These are phyloP conservation scores for Debaryomyces sp. DNA, from an alignment of 1,139 yeast species.

Conservation along the genomic window DNA sequence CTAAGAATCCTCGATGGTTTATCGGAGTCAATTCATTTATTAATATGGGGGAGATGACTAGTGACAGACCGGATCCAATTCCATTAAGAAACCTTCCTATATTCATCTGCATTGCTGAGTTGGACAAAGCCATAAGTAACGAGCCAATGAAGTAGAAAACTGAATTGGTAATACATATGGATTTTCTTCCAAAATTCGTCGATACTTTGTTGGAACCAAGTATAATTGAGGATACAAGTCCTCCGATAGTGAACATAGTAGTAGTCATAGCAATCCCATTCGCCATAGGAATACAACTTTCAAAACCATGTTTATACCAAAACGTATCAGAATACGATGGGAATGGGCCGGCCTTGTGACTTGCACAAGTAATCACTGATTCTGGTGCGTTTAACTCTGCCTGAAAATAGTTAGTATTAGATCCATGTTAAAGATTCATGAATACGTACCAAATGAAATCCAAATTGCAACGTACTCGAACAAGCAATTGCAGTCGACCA, in stretches of 20 bases:
- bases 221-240: slow-evolving; percentile 33
- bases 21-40: slow-evolving; percentile 42
- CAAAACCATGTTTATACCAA: slow-evolving; percentile 28
- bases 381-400: slow-evolving; percentile 89
- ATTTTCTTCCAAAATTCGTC: slow-evolving; percentile 28
- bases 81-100: slow-evolving; percentile 38
- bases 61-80: slow-evolving; percentile 41
- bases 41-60: slow-evolving; percentile 41
- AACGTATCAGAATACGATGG: slow-evolving; percentile 27
- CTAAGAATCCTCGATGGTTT: slow-evolving; percentile 42
- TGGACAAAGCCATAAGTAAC: slow-evolving; percentile 27
- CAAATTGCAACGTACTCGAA: slow-evolving; percentile 81
- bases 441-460: slow-evolving; percentile 63
- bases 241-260: slow-evolving; percentile 43
- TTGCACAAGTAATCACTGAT: slow-evolving; percentile 54
- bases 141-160: slow-evolving; percentile 31
- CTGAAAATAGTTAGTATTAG: background rate
- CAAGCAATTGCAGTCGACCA: slow-evolving; percentile 55
- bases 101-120: slow-evolving; percentile 20
- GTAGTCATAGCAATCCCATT: slow-evolving; percentile 30
- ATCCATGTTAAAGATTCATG: background rate
- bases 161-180: slow-evolving; percentile 28
- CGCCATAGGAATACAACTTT: slow-evolving; percentile 34
- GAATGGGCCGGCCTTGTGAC: slow-evolving; percentile 24
- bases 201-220: slow-evolving; percentile 33